Percentiles rank a stretch among this genome's conserved stretches.
Evolutionary conservation across 2,329 filamentous ascomycete species (phyloP).

Genomic region (Aspergillus niger): DNA sequence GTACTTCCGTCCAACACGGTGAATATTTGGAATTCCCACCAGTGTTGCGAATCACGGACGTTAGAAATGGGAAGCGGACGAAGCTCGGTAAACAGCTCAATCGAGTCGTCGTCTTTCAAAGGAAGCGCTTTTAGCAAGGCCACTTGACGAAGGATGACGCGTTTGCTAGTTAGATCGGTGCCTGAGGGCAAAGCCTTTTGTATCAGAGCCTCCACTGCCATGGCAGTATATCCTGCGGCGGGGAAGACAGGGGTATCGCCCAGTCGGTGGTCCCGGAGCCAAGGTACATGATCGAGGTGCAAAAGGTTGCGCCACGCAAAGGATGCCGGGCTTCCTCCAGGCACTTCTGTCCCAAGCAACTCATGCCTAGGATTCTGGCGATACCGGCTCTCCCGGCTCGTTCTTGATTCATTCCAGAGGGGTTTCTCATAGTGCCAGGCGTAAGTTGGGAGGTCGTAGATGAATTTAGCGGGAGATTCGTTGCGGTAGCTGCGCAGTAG

Average conservation of each 20-base stretch:
- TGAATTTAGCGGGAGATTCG: background rate
- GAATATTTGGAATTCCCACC: background rate
- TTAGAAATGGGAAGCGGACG: background rate
- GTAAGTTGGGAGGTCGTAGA: conserved; percentile 7
- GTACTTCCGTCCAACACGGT: background rate
- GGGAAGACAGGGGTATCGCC: background rate
- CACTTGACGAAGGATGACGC: background rate
- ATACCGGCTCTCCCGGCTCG: background rate
- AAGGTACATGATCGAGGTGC: conserved; percentile 36
- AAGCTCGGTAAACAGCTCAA: background rate
- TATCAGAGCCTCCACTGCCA: conserved; percentile 3
- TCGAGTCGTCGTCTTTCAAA: background rate
- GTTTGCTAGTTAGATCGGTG: background rate
- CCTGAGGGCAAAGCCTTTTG: background rate
- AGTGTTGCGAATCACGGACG: background rate
- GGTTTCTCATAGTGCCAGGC: background rate
- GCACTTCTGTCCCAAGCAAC: conserved; percentile 25
- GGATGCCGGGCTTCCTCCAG: conserved; percentile 25
- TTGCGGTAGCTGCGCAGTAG: background rate
- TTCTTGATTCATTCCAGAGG: conserved; percentile 1
- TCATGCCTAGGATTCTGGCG: conserved; percentile 16
- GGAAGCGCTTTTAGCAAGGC: background rate
- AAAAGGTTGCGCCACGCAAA: conserved; percentile 21
- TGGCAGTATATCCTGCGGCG: background rate
- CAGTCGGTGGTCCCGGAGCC: conserved; percentile 43